Conservation (phyloP, 768 basidiomycete genomes). For the Sarcomyxa edulis region DNA sequence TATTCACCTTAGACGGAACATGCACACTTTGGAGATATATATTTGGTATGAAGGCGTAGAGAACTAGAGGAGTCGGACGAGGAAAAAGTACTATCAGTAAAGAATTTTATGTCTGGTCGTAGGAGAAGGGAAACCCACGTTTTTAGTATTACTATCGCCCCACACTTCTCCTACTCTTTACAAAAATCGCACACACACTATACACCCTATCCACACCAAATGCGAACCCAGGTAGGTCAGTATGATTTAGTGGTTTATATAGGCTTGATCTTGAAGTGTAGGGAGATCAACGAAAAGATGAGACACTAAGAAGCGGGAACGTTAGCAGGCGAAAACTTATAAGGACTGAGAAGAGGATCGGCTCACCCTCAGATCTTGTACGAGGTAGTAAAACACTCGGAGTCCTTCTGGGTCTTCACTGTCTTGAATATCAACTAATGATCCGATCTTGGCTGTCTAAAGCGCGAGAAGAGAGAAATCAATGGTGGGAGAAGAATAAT, state of each 20-base stretch:
- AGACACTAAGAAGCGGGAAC: slow-evolving; percentile 59
- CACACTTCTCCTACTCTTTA: too few species aligned
- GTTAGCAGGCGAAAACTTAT: slow-evolving; percentile 2
- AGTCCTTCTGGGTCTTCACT: slow-evolving; percentile 97
- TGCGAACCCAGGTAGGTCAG: slow-evolving; percentile 7
- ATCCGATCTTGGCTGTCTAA: slow-evolving; percentile 99
- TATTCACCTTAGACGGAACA: too few species aligned
- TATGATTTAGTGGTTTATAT: slow-evolving; percentile 44
- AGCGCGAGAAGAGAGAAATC: slow-evolving; percentile 1
- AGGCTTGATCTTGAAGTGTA: slow-evolving; percentile 99
- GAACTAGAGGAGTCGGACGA: background rate
- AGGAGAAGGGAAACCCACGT: too few species aligned
- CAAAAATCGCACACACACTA: too few species aligned
- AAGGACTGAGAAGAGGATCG: background rate
- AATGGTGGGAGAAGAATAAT: background rate
- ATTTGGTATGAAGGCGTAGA: too few species aligned
- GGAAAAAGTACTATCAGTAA: background rate
- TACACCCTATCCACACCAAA: slow-evolving; percentile 5
- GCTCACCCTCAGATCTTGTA: slow-evolving; percentile 91
- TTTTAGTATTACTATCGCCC: too few species aligned
- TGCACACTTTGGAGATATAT: too few species aligned
- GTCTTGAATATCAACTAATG: slow-evolving; percentile 93
- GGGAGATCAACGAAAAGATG: slow-evolving; percentile 95
- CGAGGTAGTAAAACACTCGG: slow-evolving; percentile 96
- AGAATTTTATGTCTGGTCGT: too few species aligned